phyloP scores from a whole-genome alignment of 305 asterid species.

The Fraxinus velutina region DNA sequence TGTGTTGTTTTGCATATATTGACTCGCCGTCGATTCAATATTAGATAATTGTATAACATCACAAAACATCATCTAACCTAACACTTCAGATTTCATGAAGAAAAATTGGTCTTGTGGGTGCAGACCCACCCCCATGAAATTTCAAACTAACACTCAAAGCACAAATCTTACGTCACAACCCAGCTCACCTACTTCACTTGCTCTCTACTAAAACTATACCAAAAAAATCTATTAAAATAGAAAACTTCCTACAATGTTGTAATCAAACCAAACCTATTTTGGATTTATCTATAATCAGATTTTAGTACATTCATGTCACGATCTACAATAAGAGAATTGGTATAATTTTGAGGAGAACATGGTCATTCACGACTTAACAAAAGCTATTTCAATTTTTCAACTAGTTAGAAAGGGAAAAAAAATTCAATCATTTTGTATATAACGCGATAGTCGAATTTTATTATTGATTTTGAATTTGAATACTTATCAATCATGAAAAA shows the following conservation, averaged over 20 bases:
- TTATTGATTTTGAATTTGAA: background rate
- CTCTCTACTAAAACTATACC: background rate
- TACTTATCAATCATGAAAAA: background rate
- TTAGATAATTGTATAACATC: background rate
- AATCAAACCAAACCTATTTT: background rate
- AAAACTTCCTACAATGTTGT: background rate
- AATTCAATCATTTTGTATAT: background rate
- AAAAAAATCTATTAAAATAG: background rate
- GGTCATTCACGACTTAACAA: background rate
- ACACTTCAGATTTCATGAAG: background rate
- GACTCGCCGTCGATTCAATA: background rate
- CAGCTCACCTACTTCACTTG: conserved; percentile 16
- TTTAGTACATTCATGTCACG: background rate
- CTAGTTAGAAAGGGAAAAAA: background rate
- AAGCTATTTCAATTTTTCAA: background rate
- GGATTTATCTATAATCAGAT: background rate
- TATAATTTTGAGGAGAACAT: background rate
- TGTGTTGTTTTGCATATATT: background rate
- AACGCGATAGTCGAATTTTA: background rate
- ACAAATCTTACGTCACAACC: background rate
- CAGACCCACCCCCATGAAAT: background rate
- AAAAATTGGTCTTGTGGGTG: background rate
- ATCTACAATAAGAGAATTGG: background rate
- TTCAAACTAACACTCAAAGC: conserved; percentile 12
- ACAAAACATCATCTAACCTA: conserved; percentile 20